Evolutionary conservation across 1,284 basidiomycete genomes (phyloP), one percentile per base, ranked within the genome.

Genomic region (Cryptococcus depauperatus): DNA sequence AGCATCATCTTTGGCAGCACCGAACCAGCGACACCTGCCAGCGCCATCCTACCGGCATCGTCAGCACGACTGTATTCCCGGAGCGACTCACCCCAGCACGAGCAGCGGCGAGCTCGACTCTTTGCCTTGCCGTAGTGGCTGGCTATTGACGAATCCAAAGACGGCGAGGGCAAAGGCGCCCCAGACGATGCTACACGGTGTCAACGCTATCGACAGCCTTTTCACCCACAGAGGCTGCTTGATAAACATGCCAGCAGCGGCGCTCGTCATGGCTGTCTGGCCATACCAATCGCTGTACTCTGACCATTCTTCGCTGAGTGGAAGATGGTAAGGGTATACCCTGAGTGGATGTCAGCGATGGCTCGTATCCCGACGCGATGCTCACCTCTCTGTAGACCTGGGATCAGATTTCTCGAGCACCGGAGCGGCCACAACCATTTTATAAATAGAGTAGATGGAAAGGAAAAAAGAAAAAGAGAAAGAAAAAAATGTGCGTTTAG

Each of bases 231-330:
- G 28, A 30, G 66, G 66, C 46, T 66, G 67, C 46, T 64, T 64
- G 52, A 67, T 56, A 46, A 67, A 69, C 61, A 69, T 69, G 26
- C 66, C 66, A n/a, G 62, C 65, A 37, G 64, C 64, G 13, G 66
- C 61, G 41, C 56, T 52, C 52, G 64, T 66, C 65, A 66, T 66
- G 10, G 60, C 57, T 5, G 54, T 50, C 40, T 51, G 56, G 1
- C 55, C 52, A 44, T 60, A 65, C 19, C 53, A 51, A 44, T 66
- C 65, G 45, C 59, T 62, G 48, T 62, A 43, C 56, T 62, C 56
- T 21, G 51, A 46, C 66, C 66, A 69, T 44, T 64, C 65, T n/a
- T 57, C 56, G 2, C 56, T 46, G 14, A 51, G 23, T 21, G 66
- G 66, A 8, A 67, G 54, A 49, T 66, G 62, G 61, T 55, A 66